Evolutionary conservation across 73 alveolate species (phyloP).

Genomic region (Paramecium bursaria): DNA sequence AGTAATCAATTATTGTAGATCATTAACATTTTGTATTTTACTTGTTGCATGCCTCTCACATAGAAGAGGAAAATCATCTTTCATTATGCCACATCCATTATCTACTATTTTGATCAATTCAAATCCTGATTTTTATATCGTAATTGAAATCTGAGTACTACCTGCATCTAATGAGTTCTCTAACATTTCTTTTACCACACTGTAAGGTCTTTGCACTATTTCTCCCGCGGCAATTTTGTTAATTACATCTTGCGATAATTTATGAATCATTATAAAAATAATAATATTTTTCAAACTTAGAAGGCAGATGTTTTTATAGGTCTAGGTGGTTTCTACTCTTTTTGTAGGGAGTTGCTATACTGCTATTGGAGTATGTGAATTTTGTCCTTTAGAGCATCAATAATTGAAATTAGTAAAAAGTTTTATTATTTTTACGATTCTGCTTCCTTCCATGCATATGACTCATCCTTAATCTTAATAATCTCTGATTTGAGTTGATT

Average conservation of each 20-base stretch:
- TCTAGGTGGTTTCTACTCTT: too few species aligned
- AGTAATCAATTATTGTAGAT: slow-evolving; percentile 80
- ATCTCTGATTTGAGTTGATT: too few species aligned
- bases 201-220: slow-evolving; percentile 87
- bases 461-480: too few species aligned
- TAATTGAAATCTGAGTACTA: slow-evolving; percentile 79
- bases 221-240: slow-evolving; percentile 95
- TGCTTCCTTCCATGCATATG: too few species aligned
- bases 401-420: too few species aligned
- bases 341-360: too few species aligned
- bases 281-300: too few species aligned
- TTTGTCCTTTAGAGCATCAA: too few species aligned
- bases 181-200: slow-evolving; percentile 95
- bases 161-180: slow-evolving; percentile 98
- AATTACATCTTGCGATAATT: slow-evolving; percentile 81
- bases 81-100: slow-evolving; percentile 95
- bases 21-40: slow-evolving; percentile 85
- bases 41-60: slow-evolving; percentile 97
- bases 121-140: slow-evolving; percentile 89
- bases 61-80: slow-evolving; percentile 89
- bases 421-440: too few species aligned
- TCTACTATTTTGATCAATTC: slow-evolving; percentile 88
- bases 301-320: too few species aligned
- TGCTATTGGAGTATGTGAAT: too few species aligned
- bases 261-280: slow-evolving; percentile 78